phyloP scores from a whole-genome alignment of 2,329 filamentous ascomycete genomes.

The Cadophora sp. region DNA sequence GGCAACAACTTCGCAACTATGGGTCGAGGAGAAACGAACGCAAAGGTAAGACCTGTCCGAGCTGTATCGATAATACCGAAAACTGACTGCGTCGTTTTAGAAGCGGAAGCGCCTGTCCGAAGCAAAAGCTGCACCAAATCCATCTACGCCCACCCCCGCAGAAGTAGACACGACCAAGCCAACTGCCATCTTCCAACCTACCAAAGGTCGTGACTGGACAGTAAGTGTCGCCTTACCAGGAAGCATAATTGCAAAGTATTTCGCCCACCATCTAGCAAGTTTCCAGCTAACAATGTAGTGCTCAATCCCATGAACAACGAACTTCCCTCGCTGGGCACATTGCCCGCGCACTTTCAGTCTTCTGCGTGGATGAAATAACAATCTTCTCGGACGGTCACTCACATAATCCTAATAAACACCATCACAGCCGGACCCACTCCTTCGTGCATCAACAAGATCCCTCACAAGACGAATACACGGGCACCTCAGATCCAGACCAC shows the following conservation, averaged over 20 bases:
- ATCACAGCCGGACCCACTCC: slow-evolving; percentile 34
- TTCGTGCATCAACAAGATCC: slow-evolving; percentile 50
- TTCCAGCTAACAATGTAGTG: slow-evolving; percentile 30
- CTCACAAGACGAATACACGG: slow-evolving; percentile 60
- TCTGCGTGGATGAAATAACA: slow-evolving; percentile 84
- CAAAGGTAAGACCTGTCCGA: neutral
- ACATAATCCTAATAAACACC: slow-evolving; percentile 37
- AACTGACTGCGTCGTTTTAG: slow-evolving; percentile 26
- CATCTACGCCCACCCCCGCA: slow-evolving; percentile 41
- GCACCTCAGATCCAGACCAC: slow-evolving; percentile 75
- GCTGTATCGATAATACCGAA: neutral
- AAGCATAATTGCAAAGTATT: slow-evolving; percentile 71
- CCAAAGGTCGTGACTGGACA: slow-evolving; percentile 70
- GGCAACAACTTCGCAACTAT: slow-evolving; percentile 8
- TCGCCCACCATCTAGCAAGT: neutral
- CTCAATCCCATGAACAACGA: slow-evolving; percentile 65
- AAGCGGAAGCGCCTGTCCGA: slow-evolving; percentile 45
- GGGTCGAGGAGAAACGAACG: slow-evolving; percentile 23
- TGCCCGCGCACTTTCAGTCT: slow-evolving; percentile 81
- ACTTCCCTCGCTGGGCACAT: slow-evolving; percentile 76
- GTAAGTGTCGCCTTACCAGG: slow-evolving; percentile 80
- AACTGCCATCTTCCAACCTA: slow-evolving; percentile 71
- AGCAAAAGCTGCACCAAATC: slow-evolving; percentile 32
- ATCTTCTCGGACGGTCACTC: slow-evolving; percentile 76
- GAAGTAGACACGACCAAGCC: slow-evolving; percentile 64